Base-by-base conservation (phyloP, 108 stramenopile species). In the Nitzschia putrida region DNA sequence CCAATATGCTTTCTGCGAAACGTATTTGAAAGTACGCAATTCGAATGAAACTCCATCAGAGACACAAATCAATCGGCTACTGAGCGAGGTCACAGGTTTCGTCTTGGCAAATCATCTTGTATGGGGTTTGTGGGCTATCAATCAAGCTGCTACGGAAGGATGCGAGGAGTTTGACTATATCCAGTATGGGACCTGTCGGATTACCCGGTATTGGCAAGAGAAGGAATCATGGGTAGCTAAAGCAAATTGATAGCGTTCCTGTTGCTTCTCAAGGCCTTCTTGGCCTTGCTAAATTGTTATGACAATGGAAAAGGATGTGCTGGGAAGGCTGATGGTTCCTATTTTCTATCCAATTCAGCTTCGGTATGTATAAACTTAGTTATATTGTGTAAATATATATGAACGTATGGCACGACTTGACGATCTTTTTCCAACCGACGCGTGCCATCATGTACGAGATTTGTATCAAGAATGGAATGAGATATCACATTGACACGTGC, bases 71-170 rank as follows among this genome's bases (percentile, higher is more conserved):
- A n/a, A 72, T 4, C 63, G 68, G 12, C 64, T 90, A 21, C 34
- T 80, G 39, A 40, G 61, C 5, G 60, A 89, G 51, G 84, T 95
- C 9, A 81, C 85, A 16, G 76, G 70, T 34, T 93, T 93, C 78
- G 60, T 82, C 7, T 47, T 90, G 61, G 86, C 85, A 29, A 93
- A 95, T 77, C 88, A 95, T 72, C 66, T 91, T 58, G 91, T 90
- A 60, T 95, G 94, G 94, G 92, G 91, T 37, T 52, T 93, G 26
- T 95, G 94, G 94, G 91, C 83, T 14, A 64, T 95, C 53, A 85
- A 88, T 47, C 94, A 95, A 69, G 94, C 90, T 29, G 76, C 82
- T n/a, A 80, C 75, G 14, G 91, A 93, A 76, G 91, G 92, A 10
- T 87, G 87, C 65, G 78, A 85, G 20, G 84, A 83, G 16, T 91